phyloP scores from a whole-genome alignment of 2,329 filamentous ascomycete species.

The Cyanodermella asteris region DNA sequence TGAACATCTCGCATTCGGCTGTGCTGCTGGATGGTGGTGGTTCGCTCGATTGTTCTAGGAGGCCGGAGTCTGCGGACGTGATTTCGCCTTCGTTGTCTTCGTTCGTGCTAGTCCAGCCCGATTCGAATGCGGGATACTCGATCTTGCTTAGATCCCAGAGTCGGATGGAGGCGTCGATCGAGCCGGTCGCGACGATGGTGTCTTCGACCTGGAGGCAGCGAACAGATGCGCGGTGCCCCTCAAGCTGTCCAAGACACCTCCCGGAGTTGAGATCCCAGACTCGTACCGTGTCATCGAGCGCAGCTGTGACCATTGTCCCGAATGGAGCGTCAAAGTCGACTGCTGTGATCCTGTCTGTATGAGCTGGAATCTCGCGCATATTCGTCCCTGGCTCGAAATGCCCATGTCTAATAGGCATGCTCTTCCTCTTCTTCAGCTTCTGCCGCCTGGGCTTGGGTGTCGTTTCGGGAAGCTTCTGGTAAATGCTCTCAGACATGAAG shows the following conservation, averaged over 20 bases:
- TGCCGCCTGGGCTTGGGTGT: constrained; percentile 31
- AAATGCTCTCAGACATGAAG: constrained; percentile 97
- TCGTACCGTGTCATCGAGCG: constrained; percentile 76
- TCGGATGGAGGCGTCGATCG: constrained; percentile 80
- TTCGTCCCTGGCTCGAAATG: constrained; percentile 76
- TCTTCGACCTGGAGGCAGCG: constrained; percentile 83
- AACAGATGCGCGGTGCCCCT: constrained; percentile 88
- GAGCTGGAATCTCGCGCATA: constrained; percentile 74
- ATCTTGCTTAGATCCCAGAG: constrained; percentile 88
- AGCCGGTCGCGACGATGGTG: constrained; percentile 84
- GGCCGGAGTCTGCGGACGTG: constrained; percentile 44
- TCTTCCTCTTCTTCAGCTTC: constrained; percentile 41
- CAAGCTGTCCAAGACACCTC: constrained; percentile 71
- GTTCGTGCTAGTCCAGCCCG: no score
- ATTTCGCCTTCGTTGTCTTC: constrained; percentile 24
- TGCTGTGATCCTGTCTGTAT: constrained; percentile 70
- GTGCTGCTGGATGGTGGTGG: constrained; percentile 51
- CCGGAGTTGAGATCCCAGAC: constrained; percentile 95
- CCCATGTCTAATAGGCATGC: constrained; percentile 88
- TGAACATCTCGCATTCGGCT: constrained; percentile 74
- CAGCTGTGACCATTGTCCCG: constrained; percentile 79
- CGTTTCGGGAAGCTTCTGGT: constrained; percentile 80
- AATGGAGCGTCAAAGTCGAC: constrained; percentile 96
- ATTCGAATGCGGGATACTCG: constrained; percentile 53
- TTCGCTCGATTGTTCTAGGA: constrained; percentile 51